A percentile compares a stretch with the other conserved stretches of the same genome.
phyloP scores from a whole-genome alignment of 1,284 basidiomycete species.

The Boletellus deceptivus region DNA sequence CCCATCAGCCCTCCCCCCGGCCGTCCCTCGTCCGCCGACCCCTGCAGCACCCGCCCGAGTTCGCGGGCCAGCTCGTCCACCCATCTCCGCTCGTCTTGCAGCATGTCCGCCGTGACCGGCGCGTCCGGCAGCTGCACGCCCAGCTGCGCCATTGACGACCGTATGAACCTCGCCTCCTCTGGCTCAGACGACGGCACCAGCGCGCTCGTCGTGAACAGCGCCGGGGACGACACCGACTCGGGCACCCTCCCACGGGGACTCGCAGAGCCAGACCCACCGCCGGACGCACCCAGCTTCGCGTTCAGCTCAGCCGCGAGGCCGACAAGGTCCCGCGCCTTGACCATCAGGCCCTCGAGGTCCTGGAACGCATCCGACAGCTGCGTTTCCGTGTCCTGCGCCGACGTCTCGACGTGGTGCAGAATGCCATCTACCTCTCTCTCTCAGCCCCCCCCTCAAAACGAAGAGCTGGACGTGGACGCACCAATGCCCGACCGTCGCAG shows the following conservation, averaged over 20 bases:
- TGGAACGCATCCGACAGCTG: conserved; percentile 79
- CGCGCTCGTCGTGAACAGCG: conserved; percentile 27
- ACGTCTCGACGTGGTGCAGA: conserved; percentile 66
- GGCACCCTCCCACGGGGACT: too few species aligned
- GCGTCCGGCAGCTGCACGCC: conserved; percentile 75
- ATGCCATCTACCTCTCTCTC: conserved; percentile 66
- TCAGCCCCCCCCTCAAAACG: not conserved
- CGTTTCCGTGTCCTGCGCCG: conserved; percentile 61
- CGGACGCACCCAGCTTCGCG: conserved; percentile 64
- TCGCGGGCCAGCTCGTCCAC: conserved; percentile 82
- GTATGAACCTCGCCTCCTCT: conserved; percentile 83
- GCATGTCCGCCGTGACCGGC: conserved; percentile 91
- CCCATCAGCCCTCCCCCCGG: conserved; percentile 56
- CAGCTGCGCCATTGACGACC: conserved; percentile 84
- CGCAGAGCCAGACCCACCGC: too few species aligned
- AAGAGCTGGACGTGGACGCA: conserved; percentile 8
- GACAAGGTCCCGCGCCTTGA: conserved; percentile 92
- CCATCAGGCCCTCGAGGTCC: conserved; percentile 90
- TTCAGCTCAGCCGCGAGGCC: conserved; percentile 86
- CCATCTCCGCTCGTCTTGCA: conserved; percentile 80
- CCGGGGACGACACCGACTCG: too few species aligned
- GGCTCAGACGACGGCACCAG: conserved; percentile 48
- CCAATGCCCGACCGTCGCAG: conserved; percentile 30
- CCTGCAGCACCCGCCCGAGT: conserved; percentile 73
- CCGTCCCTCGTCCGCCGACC: conserved; percentile 29